Base-by-base conservation (phyloP, 1,139 yeast genomes). In the Pichia sp. region DNA sequence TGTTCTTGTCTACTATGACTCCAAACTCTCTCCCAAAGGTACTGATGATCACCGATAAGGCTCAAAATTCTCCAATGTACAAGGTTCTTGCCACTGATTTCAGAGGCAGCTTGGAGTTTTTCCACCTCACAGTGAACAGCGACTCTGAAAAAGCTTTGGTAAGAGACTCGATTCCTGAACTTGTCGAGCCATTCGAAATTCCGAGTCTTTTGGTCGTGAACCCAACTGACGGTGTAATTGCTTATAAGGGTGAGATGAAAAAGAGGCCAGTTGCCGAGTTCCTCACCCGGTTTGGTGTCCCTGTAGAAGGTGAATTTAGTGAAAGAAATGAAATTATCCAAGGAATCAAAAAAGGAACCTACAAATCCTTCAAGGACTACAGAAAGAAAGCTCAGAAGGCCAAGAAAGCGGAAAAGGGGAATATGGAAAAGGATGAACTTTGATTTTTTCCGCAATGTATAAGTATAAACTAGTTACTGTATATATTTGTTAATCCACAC, bases 51-150 rank as follows among this genome's bases (percentile, higher is more conserved):
- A 70, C 88, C 1, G 73, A 75, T 49, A 74, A 75, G 51, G 73
- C 70, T 16, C 70, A 71, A 47, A 72, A 84, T 5, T 80, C 92
- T 15, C 82, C 93, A 0, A 68, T 86, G 57, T 78, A 80, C 67
- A 89, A 87, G 68, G 75, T 89, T 1, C 72, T 92, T 61, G 93
- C 96, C 4, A 77, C 87, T 53, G 97, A 92, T 65, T 87, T 83
- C 69, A 69, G 86, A 47, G 79, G 75, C 2, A 61, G 62, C 32
- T 63, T 77, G 4, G 76, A 78, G 29, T 75, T 82, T 55, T 81
- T 69, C 1, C 71, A 71, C 56, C 54, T 71, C 30, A 66, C 68
- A 15, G 57, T 68, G n/a, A 64, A 61, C 4, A 47, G 48, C 15
- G 53, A 46, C 1, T n/a, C 45, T 3, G 49, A 43, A 1, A 19